Conservation (phyloP, 805 yeast species). For the Starmerella asiatica region DNA sequence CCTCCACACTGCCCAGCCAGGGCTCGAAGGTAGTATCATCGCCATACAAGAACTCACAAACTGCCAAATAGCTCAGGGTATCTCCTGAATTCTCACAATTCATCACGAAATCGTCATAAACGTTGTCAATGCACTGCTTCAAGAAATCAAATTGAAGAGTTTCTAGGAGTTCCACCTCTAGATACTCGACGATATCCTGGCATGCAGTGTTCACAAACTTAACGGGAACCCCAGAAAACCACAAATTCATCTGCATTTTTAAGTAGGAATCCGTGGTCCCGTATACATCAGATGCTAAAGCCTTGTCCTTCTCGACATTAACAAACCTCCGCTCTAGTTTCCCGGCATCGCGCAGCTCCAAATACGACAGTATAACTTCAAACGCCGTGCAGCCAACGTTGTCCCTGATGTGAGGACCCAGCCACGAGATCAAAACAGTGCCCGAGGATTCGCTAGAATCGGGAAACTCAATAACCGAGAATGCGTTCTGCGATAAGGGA, state of each 20-base stretch:
- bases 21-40: conserved; percentile 46
- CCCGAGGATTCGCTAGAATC: conserved; percentile 80
- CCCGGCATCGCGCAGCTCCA: conserved; percentile 67
- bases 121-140: conserved; percentile 53
- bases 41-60: conserved; percentile 73
- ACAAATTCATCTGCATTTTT: conserved; percentile 43
- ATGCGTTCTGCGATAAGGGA: conserved; percentile 29
- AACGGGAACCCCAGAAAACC: conserved; percentile 62
- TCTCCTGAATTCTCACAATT: conserved; percentile 39
- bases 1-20: conserved; percentile 44
- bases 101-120: conserved; percentile 39
- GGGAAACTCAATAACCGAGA: conserved; percentile 59
- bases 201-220: conserved; percentile 45
- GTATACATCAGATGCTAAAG: conserved; percentile 59
- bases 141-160: conserved; percentile 52
- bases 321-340: conserved; percentile 57
- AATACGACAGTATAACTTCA: conserved; percentile 55
- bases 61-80: conserved; percentile 50
- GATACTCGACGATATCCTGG: conserved; percentile 35
- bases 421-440: conserved; percentile 60
- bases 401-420: conserved; percentile 57
- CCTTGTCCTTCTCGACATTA: conserved; percentile 52
- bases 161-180: conserved; percentile 31
- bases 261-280: conserved; percentile 63
- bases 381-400: conserved; percentile 49